Base-by-base conservation (phyloP, 2,329 filamentous ascomycete genomes). In the Ophiostoma triangulosporum region DNA sequence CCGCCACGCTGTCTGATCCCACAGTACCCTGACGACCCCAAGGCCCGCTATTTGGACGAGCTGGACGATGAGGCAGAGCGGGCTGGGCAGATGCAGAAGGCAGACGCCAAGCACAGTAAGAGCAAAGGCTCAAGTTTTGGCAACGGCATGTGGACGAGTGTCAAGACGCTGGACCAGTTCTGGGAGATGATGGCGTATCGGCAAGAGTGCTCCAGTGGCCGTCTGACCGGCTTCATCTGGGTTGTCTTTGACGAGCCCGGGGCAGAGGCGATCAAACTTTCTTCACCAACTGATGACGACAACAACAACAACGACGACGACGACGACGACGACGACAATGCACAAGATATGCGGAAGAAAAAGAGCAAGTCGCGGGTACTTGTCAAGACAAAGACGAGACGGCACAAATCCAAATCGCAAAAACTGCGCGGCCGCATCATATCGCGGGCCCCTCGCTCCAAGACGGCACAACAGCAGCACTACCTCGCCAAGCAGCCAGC, bases 131-230 rank as follows among this genome's bases (percentile, higher is more conserved):
- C 29, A 7, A 26, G 17, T 4, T 40, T 40, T 32, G 74, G 72
- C 26, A 69, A 71, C 3, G 86, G 86, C 0, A 75, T 79, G 54
- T 98, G 93, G 93, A 86, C 82, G 64, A 89, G 85, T 56, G 82
- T 96, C 24, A 83, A 77, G 64, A 86, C 81, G 0, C 70, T 98
- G 38, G 86, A 90, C n/a, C 83, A 90, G 60, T 98, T 98, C 63
- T 98, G 93, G 93, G 93, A 98, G 57, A 86, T 95, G 77, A 97
- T 98, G 91, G 84, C 90, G 0, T 97, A 87, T 64, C 77, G 93
- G 54, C 93, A 97, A 65, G 93, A 98, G 64, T 98, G 93, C 64
- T 95, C 90, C 0, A 88, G 89, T 32, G 94, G 93, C 0, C 77
- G 90, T 17, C 75, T 95, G 63, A 94, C 95, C 0, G 94, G 94